Evolutionary conservation across 2,329 filamentous ascomycete genomes (phyloP).

Genomic region (Colletotrichum sp.): DNA sequence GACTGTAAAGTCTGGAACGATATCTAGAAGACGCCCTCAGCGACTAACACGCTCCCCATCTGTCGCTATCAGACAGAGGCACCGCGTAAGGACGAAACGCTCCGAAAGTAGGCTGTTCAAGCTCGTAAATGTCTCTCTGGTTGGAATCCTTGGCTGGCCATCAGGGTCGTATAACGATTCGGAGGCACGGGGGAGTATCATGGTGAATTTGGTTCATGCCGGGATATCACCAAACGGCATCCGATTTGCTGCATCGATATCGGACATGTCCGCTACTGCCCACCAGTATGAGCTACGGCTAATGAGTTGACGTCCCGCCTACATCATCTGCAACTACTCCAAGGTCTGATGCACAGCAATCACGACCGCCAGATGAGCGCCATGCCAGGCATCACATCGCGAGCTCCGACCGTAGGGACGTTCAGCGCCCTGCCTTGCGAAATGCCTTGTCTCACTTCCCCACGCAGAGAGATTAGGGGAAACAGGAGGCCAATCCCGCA

Average conservation of each 20-base stretch:
- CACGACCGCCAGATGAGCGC: not conserved
- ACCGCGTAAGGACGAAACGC: not conserved
- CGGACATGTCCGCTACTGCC: conserved; percentile 5
- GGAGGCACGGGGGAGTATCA: not conserved
- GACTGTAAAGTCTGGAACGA: not conserved
- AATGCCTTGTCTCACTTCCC: not conserved
- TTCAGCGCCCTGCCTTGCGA: conserved; percentile 6
- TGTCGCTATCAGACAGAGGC: not conserved
- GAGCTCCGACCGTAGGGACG: not conserved
- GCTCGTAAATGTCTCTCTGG: not conserved
- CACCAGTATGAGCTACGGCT: not conserved
- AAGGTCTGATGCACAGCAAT: not conserved
- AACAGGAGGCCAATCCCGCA: not conserved
- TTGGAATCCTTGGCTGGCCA: not conserved
- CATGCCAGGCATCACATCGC: conserved; percentile 1
- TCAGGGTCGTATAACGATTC: not conserved
- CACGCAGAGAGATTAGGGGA: not conserved
- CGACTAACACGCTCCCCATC: not conserved
- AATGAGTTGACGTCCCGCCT: not conserved
- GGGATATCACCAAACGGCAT: not conserved
- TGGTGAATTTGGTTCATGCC: not conserved
- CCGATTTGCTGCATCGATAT: not conserved
- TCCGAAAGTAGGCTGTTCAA: not conserved
- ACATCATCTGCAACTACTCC: not conserved
- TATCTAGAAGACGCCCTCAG: not conserved